A percentile compares a stretch with the other conserved stretches of the same genome.
Evolutionary conservation across 176 grass and related monocot genomes (phyloP).

Genomic region (Carex kokanica): DNA sequence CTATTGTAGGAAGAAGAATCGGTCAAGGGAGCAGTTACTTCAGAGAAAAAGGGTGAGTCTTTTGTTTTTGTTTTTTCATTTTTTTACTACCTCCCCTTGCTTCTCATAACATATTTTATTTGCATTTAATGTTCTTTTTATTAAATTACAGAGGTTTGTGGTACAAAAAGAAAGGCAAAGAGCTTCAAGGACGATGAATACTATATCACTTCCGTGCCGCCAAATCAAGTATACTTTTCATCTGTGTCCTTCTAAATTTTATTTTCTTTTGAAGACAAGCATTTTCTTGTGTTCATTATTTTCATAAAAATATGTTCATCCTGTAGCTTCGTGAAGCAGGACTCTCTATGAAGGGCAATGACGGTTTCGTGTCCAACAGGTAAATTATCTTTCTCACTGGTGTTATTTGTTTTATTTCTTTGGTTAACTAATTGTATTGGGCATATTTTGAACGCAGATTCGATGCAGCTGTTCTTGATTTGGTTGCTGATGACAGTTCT

Average conservation of each 20-base stretch:
- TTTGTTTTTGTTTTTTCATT: not conserved
- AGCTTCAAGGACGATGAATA: conserved; percentile 87
- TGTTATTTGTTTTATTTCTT: not conserved
- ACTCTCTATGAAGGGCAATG: conserved; percentile 62
- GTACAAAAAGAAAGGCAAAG: conserved; percentile 65
- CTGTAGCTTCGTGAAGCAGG: conserved; percentile 89
- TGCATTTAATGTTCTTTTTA: not conserved
- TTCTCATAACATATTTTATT: conserved; percentile 7
- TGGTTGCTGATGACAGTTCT: conserved; percentile 87
- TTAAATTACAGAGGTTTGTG: conserved; percentile 58
- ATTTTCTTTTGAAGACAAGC: not conserved
- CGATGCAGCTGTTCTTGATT: conserved; percentile 89
- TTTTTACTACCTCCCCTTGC: not conserved
- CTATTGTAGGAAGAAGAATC: conserved; percentile 58
- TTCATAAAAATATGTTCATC: not conserved
- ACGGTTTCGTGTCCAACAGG: conserved; percentile 78
- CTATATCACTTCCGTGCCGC: conserved; percentile 93
- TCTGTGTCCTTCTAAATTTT: not conserved
- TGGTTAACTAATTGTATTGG: not conserved
- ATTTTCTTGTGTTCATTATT: not conserved
- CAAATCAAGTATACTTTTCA: conserved; percentile 60
- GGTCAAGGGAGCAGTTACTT: conserved; percentile 39
- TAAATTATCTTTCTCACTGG: conserved; percentile 27
- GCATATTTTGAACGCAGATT: conserved; percentile 49
- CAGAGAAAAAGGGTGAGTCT: conserved; percentile 66